Percentiles rank a stretch among this genome's conserved stretches.
These are phyloP conservation scores for Poa pratensis DNA, from an alignment of 176 grass and related monocot species.

Conservation along the genomic window DNA sequence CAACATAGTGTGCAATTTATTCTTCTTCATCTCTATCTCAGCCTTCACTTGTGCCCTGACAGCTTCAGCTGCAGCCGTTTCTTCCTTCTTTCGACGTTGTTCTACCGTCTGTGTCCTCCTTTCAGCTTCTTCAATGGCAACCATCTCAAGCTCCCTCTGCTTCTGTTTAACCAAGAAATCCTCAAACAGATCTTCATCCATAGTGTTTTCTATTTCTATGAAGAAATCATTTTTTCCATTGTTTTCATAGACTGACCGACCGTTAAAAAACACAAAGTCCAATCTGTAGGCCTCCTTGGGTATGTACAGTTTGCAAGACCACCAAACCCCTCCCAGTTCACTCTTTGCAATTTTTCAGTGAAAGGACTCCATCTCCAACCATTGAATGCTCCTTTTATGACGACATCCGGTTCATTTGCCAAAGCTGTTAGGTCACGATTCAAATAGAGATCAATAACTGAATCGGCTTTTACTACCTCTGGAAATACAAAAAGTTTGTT, in stretches of 20 bases:
- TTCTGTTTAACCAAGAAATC: constrained; percentile 80
- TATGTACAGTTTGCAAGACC: constrained; percentile 81
- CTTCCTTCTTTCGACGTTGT: constrained; percentile 53
- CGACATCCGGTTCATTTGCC: constrained; percentile 64
- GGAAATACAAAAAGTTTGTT: constrained; percentile 70
- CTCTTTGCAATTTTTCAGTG: constrained; percentile 82
- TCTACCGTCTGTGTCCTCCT: constrained; percentile 60
- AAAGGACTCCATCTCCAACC: constrained; percentile 83
- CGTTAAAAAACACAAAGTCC: constrained; percentile 91
- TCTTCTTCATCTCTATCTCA: constrained; percentile 63
- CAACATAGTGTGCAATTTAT: constrained; percentile 47
- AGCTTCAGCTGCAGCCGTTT: constrained; percentile 59
- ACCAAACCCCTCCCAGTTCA: constrained; percentile 73
- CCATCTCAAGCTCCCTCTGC: constrained; percentile 63
- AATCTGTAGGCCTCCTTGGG: constrained; percentile 82
- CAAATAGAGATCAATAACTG: constrained; percentile 64
- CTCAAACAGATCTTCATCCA: constrained; percentile 74
- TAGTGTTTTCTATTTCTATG: constrained; percentile 67
- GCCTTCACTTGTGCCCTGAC: constrained; percentile 62
- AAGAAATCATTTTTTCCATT: constrained; percentile 72
- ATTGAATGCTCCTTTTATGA: constrained; percentile 90
- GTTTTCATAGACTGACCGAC: constrained; percentile 75
- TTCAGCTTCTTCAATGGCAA: constrained; percentile 76
- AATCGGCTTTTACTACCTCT: constrained; percentile 56
- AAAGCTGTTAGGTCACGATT: constrained; percentile 72